A percentile compares a stretch with the other conserved stretches of the same genome.
These are phyloP conservation scores for Whalleya microplaca DNA, from an alignment of 2,329 filamentous ascomycete genomes.

Conservation along the genomic window DNA sequence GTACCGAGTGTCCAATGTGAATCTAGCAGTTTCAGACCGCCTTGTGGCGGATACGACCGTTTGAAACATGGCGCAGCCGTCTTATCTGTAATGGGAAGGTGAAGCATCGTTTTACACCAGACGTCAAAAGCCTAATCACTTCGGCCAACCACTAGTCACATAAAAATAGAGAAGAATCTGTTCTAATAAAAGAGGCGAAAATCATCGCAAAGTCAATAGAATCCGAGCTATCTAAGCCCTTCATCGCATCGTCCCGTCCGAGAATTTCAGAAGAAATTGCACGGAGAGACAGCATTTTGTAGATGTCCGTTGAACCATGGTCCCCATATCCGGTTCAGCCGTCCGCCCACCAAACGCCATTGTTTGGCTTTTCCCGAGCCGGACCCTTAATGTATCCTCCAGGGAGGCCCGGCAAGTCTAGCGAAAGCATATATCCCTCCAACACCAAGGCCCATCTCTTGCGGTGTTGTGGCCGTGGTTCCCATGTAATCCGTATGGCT, in stretches of 20 bases:
- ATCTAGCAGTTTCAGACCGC: too few relatives aligned
- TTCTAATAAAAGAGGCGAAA: background rate
- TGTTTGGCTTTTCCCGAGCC: background rate
- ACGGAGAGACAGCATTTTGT: slow-evolving; percentile 2
- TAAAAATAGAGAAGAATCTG: background rate
- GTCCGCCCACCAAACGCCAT: background rate
- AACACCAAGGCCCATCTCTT: slow-evolving; percentile 3
- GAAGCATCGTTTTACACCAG: background rate
- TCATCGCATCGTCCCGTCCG: background rate
- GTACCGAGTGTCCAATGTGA: too few relatives aligned
- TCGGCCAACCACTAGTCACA: background rate
- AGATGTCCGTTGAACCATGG: background rate
- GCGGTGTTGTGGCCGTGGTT: background rate
- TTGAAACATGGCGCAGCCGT: too few relatives aligned
- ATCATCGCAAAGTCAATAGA: slow-evolving; percentile 14
- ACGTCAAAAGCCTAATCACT: background rate
- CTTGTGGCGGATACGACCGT: too few relatives aligned
- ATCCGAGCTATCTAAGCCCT: slow-evolving; percentile 12
- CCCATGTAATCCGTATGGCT: background rate
- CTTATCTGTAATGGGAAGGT: too few relatives aligned
- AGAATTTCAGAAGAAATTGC: background rate
- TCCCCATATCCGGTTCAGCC: background rate
- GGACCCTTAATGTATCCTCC: slow-evolving; percentile 3
- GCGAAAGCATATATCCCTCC: background rate
- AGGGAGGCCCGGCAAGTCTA: slow-evolving; percentile 9